phyloP scores from a whole-genome alignment of 768 basidiomycete species.

The Amanita inopinata region DNA sequence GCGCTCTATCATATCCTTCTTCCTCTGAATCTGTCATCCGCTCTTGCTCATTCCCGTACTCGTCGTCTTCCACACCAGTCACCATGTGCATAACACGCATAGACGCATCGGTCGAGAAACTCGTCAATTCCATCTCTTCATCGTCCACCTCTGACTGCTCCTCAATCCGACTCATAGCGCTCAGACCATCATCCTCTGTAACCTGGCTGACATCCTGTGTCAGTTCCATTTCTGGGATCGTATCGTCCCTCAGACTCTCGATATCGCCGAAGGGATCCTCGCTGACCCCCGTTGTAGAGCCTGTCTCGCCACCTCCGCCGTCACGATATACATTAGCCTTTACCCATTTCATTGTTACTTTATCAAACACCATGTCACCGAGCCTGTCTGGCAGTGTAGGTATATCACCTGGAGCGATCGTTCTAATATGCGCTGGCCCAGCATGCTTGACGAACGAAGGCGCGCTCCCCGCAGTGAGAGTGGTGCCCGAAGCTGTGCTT shows the following conservation, averaged over 20 bases:
- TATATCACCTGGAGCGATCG: conserved; percentile 74
- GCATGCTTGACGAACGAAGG: conserved; percentile 81
- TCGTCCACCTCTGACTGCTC: conserved; percentile 44
- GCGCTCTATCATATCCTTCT: conserved; percentile 21
- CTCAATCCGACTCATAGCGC: conserved; percentile 39
- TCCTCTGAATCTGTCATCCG: conserved; percentile 42
- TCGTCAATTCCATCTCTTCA: conserved; percentile 55
- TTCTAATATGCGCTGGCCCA: conserved; percentile 69
- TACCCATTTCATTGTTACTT: conserved; percentile 77
- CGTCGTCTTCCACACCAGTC: conserved; percentile 30
- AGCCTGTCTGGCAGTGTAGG: conserved; percentile 67
- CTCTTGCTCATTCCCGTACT: neutral
- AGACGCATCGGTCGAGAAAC: conserved; percentile 66
- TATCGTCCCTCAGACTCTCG: conserved; percentile 72
- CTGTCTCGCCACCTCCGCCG: conserved; percentile 12
- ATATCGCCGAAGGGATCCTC: conserved; percentile 92
- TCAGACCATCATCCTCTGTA: conserved; percentile 10
- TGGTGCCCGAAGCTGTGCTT: conserved; percentile 73
- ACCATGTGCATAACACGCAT: conserved; percentile 41
- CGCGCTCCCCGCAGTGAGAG: conserved; percentile 59
- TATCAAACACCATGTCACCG: conserved; percentile 85
- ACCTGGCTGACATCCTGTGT: conserved; percentile 9
- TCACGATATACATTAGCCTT: conserved; percentile 39
- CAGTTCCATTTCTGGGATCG: conserved; percentile 17
- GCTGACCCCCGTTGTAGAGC: conserved; percentile 39